A percentile compares a stretch with the other conserved stretches of the same genome.
Conservation (phyloP, 1,139 yeast genomes). For the Pichia sp. region DNA sequence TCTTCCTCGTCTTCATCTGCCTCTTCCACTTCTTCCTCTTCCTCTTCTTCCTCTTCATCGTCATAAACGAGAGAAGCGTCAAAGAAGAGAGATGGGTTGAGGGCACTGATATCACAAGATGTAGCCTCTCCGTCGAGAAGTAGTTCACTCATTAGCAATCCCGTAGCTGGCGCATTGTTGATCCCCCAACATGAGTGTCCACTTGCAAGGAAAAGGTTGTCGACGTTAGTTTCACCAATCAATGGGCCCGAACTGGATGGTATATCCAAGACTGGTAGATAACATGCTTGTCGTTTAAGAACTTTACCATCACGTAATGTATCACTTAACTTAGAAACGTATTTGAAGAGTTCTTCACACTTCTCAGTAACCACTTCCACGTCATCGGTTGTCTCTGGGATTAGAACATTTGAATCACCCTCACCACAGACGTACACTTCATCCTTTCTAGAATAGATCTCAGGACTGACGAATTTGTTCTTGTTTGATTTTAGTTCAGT, state of each 20-base stretch:
- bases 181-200: slow-evolving; percentile 99
- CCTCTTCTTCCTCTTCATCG: slow-evolving; percentile 29
- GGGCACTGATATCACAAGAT: slow-evolving; percentile 71
- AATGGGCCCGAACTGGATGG: slow-evolving; percentile 91
- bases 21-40: slow-evolving; percentile 15
- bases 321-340: slow-evolving; percentile 73
- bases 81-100: slow-evolving; percentile 81
- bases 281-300: slow-evolving; percentile 87
- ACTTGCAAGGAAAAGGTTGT: slow-evolving; percentile 69
- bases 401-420: slow-evolving; percentile 83
- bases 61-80: slow-evolving; percentile 54
- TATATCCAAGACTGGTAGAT: slow-evolving; percentile 87
- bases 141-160: slow-evolving; percentile 83
- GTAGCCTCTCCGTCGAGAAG: slow-evolving; percentile 76
- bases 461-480: slow-evolving; percentile 74
- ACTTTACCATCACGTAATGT: slow-evolving; percentile 70
- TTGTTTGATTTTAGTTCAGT: slow-evolving; percentile 74
- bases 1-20: background rate
- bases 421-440: slow-evolving; percentile 98
- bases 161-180: slow-evolving; percentile 96
- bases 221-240: slow-evolving; percentile 87
- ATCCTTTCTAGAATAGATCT: slow-evolving; percentile 89
- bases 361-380: slow-evolving; percentile 82
- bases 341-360: slow-evolving; percentile 80
- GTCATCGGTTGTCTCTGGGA: slow-evolving; percentile 92